Conservation (phyloP, 306 rosid species). For the Lotus japonicus region DNA sequence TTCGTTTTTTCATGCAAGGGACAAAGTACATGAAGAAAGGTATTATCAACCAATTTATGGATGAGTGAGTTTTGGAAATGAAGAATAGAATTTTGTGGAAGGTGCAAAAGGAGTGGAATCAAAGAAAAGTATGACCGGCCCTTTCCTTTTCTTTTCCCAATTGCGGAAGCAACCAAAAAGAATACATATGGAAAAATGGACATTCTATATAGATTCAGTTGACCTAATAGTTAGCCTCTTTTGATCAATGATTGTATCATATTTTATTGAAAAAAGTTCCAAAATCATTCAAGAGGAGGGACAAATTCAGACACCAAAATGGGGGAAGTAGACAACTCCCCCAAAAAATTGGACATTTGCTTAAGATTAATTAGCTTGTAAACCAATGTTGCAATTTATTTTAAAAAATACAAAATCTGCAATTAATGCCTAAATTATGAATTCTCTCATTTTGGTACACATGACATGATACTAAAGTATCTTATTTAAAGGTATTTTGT, state of each 20-base stretch:
- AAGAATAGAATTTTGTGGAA: constrained; percentile 25
- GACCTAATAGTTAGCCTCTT: not conserved
- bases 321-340: not conserved
- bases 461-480: not conserved
- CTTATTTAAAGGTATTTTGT: not conserved
- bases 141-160: constrained; percentile 12
- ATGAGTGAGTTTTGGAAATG: constrained; percentile 16
- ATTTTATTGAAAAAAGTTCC: not conserved
- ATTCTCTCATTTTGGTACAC: not conserved
- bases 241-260: no score
- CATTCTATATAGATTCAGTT: not conserved
- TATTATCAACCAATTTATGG: constrained; percentile 34
- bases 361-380: no score
- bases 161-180: constrained; percentile 15
- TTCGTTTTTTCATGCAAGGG: constrained; percentile 10
- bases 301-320: not conserved
- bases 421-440: not conserved
- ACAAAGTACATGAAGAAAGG: constrained; percentile 43
- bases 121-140: constrained; percentile 49
- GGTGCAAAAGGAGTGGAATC: constrained; percentile 48
- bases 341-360: no score
- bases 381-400: not conserved
- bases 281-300: not conserved
- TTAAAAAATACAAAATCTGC: not conserved
- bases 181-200: not conserved